Percentiles rank a stretch among this genome's conserved stretches.
Evolutionary conservation across 371 early-diverging fungal genomes (phyloP).

Genomic region (Mucor racemosus): DNA sequence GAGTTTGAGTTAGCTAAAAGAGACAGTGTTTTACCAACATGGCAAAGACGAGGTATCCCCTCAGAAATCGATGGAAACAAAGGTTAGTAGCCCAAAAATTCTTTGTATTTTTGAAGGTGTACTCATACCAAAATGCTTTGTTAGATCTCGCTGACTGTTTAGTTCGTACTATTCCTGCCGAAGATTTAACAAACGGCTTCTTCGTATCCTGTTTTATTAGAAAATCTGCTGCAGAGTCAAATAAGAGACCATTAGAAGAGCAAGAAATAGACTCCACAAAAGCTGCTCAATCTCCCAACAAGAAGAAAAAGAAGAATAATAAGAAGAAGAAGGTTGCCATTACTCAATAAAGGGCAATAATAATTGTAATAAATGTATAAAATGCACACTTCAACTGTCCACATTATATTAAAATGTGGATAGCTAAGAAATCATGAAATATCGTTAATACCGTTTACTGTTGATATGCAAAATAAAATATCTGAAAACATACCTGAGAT

Average conservation of each 20-base stretch:
- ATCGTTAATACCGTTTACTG: too few species aligned
- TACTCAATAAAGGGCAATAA: conserved; percentile 14
- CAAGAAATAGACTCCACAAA: neutral
- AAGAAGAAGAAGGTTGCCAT: conserved; percentile 28
- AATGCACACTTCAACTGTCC: too few species aligned
- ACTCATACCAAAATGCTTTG: neutral
- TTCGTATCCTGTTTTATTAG: conserved; percentile 85
- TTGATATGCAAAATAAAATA: too few species aligned
- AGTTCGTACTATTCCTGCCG: conserved; percentile 70
- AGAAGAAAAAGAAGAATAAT: conserved; percentile 32
- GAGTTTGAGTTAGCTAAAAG: conserved; percentile 66
- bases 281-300: neutral
- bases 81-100: conserved; percentile 13
- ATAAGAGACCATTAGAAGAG: conserved; percentile 17
- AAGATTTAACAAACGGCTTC: conserved; percentile 82
- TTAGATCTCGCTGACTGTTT: conserved; percentile 61
- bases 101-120: neutral
- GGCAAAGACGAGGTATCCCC: conserved; percentile 74
- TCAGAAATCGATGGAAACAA: conserved; percentile 43
- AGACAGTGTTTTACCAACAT: conserved; percentile 70
- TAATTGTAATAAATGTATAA: neutral
- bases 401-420: too few species aligned
- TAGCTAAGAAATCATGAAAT: too few species aligned
- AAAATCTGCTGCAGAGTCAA: conserved; percentile 19
- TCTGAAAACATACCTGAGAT: too few species aligned